Percentiles rank a stretch among this genome's conserved stretches.
phyloP scores from a whole-genome alignment of 768 basidiomycete species.

The Tulasnella sp. region DNA sequence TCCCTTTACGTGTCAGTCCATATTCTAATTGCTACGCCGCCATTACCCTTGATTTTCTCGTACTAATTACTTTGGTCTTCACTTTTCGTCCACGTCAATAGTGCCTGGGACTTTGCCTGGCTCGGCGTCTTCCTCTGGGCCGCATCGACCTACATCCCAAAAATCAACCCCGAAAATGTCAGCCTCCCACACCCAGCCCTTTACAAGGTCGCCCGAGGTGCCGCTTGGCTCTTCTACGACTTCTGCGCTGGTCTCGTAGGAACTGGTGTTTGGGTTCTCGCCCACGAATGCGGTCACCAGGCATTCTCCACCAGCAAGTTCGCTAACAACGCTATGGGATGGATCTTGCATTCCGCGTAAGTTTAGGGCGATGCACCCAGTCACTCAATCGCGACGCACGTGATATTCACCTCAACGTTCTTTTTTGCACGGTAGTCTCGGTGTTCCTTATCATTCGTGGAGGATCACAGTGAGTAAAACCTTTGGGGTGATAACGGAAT shows the following conservation, averaged over 20 bases:
- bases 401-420: slow-evolving; percentile 2
- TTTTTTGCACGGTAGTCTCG: slow-evolving; percentile 56
- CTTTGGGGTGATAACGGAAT: background rate
- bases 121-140: slow-evolving; percentile 46
- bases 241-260: slow-evolving; percentile 83
- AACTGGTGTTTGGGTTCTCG: slow-evolving; percentile 94
- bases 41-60: background rate
- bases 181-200: slow-evolving; percentile 46
- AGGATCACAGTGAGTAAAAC: slow-evolving; percentile 62
- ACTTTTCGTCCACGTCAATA: background rate
- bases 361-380: slow-evolving; percentile 41
- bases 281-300: slow-evolving; percentile 95
- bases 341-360: slow-evolving; percentile 87
- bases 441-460: slow-evolving; percentile 98
- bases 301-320: slow-evolving; percentile 91
- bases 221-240: slow-evolving; percentile 79
- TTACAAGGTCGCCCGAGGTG: slow-evolving; percentile 63
- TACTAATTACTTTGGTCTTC: background rate
- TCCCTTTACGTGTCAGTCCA: slow-evolving; percentile 45
- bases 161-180: slow-evolving; percentile 41
- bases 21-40: background rate
- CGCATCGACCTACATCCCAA: slow-evolving; percentile 45
- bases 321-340: slow-evolving; percentile 91
- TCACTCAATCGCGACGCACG: background rate
- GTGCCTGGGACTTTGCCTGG: slow-evolving; percentile 46